Base-by-base conservation (phyloP, 1,139 yeast genomes). In the Diutina siamensis region DNA sequence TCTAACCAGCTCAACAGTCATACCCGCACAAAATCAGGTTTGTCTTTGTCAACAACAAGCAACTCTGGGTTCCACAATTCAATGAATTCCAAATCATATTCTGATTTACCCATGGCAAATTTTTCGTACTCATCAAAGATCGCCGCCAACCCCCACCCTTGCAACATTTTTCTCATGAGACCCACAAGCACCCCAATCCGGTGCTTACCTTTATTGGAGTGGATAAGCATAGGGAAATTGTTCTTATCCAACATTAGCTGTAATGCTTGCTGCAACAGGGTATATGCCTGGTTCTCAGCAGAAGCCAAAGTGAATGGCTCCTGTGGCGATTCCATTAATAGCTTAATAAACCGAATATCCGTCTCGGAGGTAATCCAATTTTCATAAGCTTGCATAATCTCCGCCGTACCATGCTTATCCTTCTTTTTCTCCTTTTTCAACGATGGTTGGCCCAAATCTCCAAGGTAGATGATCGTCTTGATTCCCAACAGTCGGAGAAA, bases 141-240 rank as follows among this genome's bases (percentile, higher is more conserved):
- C 1, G 96, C 95, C 46, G 95, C 83, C 56, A 86, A 70, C 50
- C 94, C 79, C 98, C 98, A 89, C 1, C 95, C 94, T 61, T 88
- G 96, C 40, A 88, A 67, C 49, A 83, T 61, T 57, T 85, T 86
- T 45, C 98, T 67, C 76, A 89, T 80, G 22, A 86, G 72, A 0
- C 97, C 98, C 17, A 88, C 94, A 42, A 88, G 68, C 1, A 92
- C 88, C 0, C 97, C 97, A 1, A 87, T 89, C 44, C 98, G 65
- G 59, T 92, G 98, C 60, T 92, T 89, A 8, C 98, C 97, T 63
- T 92, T 92, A 60, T 89, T 87, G 3, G 96, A 86, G 60, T 92
- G 97, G 15, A 92, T 76, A 49, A 92, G 68, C 32, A 89, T 78
- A 1, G 98, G 97, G 58, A 83, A 84, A 60, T 88, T 87, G 25